Evolutionary conservation across 352 stramenopile species (phyloP).

Genomic region (Blastocystis sp.): DNA sequence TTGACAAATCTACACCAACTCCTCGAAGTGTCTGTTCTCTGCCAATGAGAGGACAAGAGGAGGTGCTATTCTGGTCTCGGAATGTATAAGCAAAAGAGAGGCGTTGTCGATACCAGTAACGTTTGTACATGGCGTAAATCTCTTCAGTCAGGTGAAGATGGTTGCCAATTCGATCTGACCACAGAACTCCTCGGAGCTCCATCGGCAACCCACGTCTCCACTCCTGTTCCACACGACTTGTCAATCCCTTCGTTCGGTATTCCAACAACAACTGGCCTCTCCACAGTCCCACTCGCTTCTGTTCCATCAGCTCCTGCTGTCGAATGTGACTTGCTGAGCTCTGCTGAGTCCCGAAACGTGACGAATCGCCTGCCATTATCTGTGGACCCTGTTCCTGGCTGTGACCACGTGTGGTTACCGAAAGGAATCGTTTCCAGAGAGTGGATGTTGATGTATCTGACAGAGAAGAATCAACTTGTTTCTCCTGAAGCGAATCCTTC

Average conservation of each 20-base stretch:
- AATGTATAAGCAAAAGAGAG: constrained; percentile 2
- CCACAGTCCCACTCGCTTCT: not conserved
- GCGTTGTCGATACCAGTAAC: not conserved
- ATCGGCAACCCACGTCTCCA: not conserved
- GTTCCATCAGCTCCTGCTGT: not conserved
- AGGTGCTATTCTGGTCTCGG: not conserved
- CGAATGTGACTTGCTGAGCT: not conserved
- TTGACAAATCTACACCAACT: not conserved
- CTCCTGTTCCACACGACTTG: not conserved
- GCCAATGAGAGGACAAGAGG: not conserved
- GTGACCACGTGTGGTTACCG: no score
- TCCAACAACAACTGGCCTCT: not conserved
- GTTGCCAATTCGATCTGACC: not conserved
- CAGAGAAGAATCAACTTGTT: no score
- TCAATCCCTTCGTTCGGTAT: not conserved
- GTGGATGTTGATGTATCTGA: no score
- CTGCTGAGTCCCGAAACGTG: not conserved
- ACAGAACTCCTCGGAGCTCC: not conserved
- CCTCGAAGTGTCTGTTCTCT: not conserved
- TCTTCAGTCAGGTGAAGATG: not conserved
- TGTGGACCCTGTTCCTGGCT: no score
- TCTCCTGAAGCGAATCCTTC: no score
- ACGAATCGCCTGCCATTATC: no score
- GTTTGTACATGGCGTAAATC: constrained; percentile 20
- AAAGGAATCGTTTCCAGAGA: not conserved